Percentiles rank a stretch among this genome's conserved stretches.
phyloP scores from a whole-genome alignment of 1,139 yeast genomes.

The Lodderomyces oxycetoniae region DNA sequence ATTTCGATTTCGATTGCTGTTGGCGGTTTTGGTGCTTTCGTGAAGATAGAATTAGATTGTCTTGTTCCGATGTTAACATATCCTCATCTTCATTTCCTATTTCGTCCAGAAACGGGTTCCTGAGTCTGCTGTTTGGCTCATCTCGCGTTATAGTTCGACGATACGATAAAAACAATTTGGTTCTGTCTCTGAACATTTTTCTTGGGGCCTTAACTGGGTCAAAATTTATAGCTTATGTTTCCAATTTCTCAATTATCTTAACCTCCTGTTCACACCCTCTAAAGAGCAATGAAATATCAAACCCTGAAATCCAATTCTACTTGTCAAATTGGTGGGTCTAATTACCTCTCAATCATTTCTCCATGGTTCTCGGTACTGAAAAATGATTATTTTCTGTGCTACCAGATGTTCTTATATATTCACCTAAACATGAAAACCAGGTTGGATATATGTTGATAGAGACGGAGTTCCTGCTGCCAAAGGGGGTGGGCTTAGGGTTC shows the following conservation, averaged over 20 bases:
- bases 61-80: conserved; percentile 18
- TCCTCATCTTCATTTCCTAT: conserved; percentile 34
- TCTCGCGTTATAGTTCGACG: conserved; percentile 64
- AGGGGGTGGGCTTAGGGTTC: no score
- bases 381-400: no score
- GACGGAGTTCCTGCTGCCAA: no score
- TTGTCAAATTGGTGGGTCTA: no score
- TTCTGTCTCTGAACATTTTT: conserved; percentile 66
- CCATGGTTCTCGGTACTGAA: no score
- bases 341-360: no score
- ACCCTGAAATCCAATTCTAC: no score
- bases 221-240: background rate
- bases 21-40: conserved; percentile 3
- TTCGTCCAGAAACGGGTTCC: conserved; percentile 23
- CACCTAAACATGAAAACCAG: no score
- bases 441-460: no score
- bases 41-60: conserved; percentile 36
- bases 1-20: background rate
- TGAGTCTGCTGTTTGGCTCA: conserved; percentile 14
- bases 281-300: no score
- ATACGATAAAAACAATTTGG: conserved; percentile 65
- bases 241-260: background rate
- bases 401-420: no score
- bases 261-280: no score
- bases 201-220: conserved; percentile 12